These are phyloP conservation scores for Rhexocercosporidium sp. DNA, from an alignment of 2,329 filamentous ascomycete species.

Conservation along the genomic window DNA sequence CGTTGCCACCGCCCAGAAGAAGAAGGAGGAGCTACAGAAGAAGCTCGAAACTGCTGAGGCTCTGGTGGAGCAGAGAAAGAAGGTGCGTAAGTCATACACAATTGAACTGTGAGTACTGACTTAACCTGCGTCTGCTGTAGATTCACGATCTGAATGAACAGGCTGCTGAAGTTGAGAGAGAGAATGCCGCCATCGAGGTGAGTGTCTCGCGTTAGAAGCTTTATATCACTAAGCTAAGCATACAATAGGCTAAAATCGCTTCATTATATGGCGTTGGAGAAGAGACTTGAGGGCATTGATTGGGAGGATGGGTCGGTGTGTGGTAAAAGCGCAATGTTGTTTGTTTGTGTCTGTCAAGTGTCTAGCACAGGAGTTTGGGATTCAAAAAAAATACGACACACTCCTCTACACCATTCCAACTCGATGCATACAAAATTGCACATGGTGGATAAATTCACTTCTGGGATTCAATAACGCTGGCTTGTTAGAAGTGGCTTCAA, in stretches of 20 bases:
- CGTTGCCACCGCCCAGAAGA: slow-evolving; percentile 11
- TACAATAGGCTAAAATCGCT: neutral
- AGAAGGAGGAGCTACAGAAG: slow-evolving; percentile 15
- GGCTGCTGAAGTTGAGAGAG: slow-evolving; percentile 11
- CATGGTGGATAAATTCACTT: too few species aligned
- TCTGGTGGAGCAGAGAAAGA: neutral
- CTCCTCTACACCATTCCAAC: too few species aligned
- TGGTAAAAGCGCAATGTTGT: too few species aligned
- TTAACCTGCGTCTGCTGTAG: neutral
- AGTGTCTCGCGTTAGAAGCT: neutral
- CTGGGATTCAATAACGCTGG: too few species aligned
- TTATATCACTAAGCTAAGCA: neutral
- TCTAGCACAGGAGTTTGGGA: too few species aligned
- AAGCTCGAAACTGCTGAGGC: neutral
- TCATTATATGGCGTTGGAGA: neutral
- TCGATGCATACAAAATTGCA: too few species aligned
- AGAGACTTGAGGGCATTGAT: too few species aligned
- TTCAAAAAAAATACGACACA: too few species aligned
- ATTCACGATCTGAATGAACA: neutral
- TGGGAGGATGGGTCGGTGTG: too few species aligned
- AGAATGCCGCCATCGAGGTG: slow-evolving; percentile 25
- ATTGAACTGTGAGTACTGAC: neutral
- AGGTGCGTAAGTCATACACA: neutral
- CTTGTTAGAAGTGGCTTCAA: too few species aligned
- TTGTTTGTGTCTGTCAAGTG: too few species aligned